Conservation (phyloP, 352 stramenopile genomes). For the Aphanomyces stellatus region DNA sequence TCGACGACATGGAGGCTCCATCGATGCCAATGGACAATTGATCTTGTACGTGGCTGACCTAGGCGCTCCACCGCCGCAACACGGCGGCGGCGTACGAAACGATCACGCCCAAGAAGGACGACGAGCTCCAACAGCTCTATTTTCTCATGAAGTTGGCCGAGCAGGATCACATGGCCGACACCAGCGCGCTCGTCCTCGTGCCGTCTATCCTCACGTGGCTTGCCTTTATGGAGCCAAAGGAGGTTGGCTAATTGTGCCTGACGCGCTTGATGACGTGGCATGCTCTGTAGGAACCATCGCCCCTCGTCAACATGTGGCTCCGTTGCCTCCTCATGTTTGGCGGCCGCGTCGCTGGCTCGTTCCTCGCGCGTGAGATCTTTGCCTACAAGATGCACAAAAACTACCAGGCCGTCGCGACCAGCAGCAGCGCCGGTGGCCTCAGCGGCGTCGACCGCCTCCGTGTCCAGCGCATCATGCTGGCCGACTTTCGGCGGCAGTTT, state of each 20-base stretch:
- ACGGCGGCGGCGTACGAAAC: not conserved
- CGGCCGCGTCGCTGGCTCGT: constrained; percentile 54
- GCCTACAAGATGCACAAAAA: constrained; percentile 66
- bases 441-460: constrained; percentile 39
- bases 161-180: constrained; percentile 85
- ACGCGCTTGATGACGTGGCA: not conserved
- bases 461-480: constrained; percentile 80
- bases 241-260: constrained; percentile 29
- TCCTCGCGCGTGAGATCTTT: constrained; percentile 78
- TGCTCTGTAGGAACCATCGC: not conserved
- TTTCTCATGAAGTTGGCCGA: constrained; percentile 84
- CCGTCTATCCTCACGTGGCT: constrained; percentile 69
- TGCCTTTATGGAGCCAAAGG: constrained; percentile 64
- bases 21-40: too few relatives aligned
- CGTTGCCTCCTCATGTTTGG: constrained; percentile 81
- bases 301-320: constrained; percentile 65
- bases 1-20: not conserved
- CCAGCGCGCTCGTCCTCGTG: constrained; percentile 74
- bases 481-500: constrained; percentile 79
- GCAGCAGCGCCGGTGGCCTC: constrained; percentile 70
- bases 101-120: not conserved
- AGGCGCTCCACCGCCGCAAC: too few relatives aligned
- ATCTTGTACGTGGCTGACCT: not conserved
- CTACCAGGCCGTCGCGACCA: constrained; percentile 4
- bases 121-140: constrained; percentile 56